phyloP scores from a whole-genome alignment of 1,284 basidiomycete genomes.

The Trichosporon ovoides region DNA sequence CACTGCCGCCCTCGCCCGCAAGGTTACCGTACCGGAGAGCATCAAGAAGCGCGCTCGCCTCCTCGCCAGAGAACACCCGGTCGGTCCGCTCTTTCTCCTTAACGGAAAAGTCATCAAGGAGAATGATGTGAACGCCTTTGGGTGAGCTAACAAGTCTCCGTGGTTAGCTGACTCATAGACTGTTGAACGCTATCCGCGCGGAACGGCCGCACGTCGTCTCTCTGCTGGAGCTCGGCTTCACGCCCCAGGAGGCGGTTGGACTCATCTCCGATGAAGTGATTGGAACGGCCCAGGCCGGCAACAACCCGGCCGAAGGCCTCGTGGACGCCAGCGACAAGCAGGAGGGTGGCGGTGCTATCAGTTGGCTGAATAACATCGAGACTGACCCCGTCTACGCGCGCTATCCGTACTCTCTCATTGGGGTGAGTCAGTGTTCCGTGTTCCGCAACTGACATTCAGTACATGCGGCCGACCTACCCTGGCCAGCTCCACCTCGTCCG shows the following conservation, averaged over 20 bases:
- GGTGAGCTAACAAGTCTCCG: constrained; percentile 46
- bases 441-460: constrained; percentile 21
- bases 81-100: constrained; percentile 57
- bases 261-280: constrained; percentile 64
- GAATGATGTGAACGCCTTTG: constrained; percentile 65
- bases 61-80: constrained; percentile 48
- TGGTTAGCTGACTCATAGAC: constrained; percentile 46
- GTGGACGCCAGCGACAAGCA: constrained; percentile 82
- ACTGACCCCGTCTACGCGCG: constrained; percentile 59
- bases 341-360: constrained; percentile 68
- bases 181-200: constrained; percentile 65
- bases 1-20: constrained; percentile 63
- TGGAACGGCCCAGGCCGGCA: constrained; percentile 52
- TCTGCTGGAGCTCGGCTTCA: constrained; percentile 61
- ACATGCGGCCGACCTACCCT: constrained; percentile 49
- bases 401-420: constrained; percentile 30
- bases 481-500: constrained; percentile 69
- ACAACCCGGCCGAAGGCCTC: constrained; percentile 63
- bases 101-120: constrained; percentile 65
- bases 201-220: constrained; percentile 65
- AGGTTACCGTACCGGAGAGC: constrained; percentile 51
- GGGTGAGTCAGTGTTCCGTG: constrained; percentile 24
- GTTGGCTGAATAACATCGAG: constrained; percentile 88
- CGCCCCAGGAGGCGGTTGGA: constrained; percentile 60
- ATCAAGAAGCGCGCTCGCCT: constrained; percentile 58